phyloP scores from a whole-genome alignment of 495 filamentous ascomycete genomes.

The Talaromyces stipitatus region DNA sequence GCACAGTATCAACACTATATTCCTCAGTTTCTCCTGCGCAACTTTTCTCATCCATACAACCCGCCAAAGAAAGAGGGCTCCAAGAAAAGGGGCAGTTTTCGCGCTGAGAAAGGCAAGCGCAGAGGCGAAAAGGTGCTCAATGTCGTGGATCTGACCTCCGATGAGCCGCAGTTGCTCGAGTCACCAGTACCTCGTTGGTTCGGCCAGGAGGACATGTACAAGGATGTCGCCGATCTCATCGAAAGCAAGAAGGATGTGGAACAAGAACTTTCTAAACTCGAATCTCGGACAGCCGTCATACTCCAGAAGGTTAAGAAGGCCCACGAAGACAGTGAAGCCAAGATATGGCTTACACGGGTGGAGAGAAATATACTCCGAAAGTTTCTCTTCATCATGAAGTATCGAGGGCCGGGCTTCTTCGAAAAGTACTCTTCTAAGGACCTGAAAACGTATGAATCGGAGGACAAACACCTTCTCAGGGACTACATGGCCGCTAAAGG shows the following conservation, averaged over 20 bases:
- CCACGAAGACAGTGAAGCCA: conserved; percentile 10
- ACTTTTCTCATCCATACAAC: conserved; percentile 27
- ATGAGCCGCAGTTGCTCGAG: not conserved
- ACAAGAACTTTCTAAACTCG: conserved; percentile 25
- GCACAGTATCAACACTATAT: conserved; percentile 37
- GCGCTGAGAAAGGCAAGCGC: not conserved
- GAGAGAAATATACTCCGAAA: conserved; percentile 38
- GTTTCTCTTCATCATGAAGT: conserved; percentile 48
- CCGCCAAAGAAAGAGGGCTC: not conserved
- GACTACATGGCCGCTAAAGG: conserved; percentile 38
- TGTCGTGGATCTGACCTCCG: conserved; percentile 7
- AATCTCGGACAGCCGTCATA: conserved; percentile 18
- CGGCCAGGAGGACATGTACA: conserved; percentile 37
- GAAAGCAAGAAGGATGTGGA: conserved; percentile 25
- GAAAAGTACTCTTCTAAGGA: conserved; percentile 23
- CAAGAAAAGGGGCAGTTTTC: not conserved
- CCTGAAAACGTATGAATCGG: conserved; percentile 23
- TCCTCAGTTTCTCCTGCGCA: conserved; percentile 36
- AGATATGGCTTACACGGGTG: conserved; percentile 25
- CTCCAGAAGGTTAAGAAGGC: conserved; percentile 25
- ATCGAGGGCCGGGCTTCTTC: conserved; percentile 27
- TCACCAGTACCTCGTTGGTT: conserved; percentile 24
- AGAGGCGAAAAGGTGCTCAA: conserved; percentile 7
- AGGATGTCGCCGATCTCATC: conserved; percentile 14
- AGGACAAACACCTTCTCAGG: conserved; percentile 27